Evolutionary conservation across 176 grass and related monocot species (phyloP).

Genomic region (Carex littledalei): DNA sequence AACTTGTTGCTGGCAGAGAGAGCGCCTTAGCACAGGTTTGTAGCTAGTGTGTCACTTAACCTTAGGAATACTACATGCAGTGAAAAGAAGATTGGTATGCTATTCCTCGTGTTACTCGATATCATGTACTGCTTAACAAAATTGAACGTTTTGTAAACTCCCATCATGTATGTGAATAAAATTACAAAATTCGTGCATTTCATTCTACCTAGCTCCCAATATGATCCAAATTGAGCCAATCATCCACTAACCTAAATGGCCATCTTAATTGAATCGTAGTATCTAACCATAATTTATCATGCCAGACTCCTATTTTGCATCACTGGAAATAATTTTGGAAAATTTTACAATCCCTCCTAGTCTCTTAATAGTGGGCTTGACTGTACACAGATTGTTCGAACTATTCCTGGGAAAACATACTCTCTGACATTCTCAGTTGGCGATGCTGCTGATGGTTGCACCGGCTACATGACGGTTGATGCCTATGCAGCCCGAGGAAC

Average conservation of each 20-base stretch:
- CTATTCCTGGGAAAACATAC: constrained; percentile 50
- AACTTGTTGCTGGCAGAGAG: constrained; percentile 71
- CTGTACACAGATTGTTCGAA: constrained; percentile 47
- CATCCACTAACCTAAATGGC: neutral
- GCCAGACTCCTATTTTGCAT: neutral
- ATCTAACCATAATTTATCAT: neutral
- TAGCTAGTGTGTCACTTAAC: neutral
- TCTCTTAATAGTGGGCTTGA: neutral
- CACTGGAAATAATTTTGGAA: neutral
- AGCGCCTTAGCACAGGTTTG: constrained; percentile 47
- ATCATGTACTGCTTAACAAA: neutral
- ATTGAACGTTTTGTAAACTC: neutral
- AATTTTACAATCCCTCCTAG: neutral
- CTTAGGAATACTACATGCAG: neutral
- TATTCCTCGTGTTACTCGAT: neutral
- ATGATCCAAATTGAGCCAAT: neutral
- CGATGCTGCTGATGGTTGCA: constrained; percentile 53
- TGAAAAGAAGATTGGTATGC: neutral
- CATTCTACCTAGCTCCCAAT: neutral
- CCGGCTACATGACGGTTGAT: constrained; percentile 48
- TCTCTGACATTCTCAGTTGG: constrained; percentile 59
- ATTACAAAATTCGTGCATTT: neutral
- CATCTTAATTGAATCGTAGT: neutral
- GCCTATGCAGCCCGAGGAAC: constrained; percentile 46
- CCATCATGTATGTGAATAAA: neutral